phyloP scores from a whole-genome alignment of 164 flowering plant genomes.

The Kingdonia uniflora region DNA sequence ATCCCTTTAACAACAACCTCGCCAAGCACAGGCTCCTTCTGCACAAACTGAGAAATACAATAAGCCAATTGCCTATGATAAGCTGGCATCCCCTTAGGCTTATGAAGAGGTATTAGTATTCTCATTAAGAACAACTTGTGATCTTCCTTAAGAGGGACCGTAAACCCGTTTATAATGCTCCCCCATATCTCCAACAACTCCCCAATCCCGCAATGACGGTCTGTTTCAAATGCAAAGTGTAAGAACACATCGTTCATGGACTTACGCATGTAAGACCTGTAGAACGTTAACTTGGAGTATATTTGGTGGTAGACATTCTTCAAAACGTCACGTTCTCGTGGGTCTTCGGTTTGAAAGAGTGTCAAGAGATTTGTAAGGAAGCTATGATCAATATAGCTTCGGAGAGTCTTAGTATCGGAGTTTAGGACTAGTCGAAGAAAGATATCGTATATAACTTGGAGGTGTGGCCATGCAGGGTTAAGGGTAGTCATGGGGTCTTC shows the following conservation, averaged over 20 bases:
- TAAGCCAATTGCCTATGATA: constrained; percentile 65
- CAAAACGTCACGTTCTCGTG: constrained; percentile 54
- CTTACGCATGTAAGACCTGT: constrained; percentile 63
- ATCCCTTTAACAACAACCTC: constrained; percentile 43
- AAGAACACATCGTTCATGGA: constrained; percentile 59
- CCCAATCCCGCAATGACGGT: constrained; percentile 48
- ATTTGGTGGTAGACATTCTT: constrained; percentile 62
- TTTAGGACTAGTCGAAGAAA: constrained; percentile 33
- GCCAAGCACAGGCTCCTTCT: constrained; percentile 62
- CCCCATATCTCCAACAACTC: constrained; percentile 80
- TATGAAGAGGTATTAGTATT: constrained; percentile 64
- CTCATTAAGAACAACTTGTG: constrained; percentile 62
- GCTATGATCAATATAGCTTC: constrained; percentile 25
- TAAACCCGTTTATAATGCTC: constrained; percentile 64
- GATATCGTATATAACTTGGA: constrained; percentile 55
- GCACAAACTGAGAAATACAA: constrained; percentile 67
- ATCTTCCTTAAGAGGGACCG: constrained; percentile 70
- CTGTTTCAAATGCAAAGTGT: constrained; percentile 36
- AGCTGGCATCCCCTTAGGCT: constrained; percentile 43
- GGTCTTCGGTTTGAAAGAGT: constrained; percentile 60
- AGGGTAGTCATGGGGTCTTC: constrained; percentile 26
- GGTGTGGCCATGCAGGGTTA: constrained; percentile 48
- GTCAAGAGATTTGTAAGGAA: constrained; percentile 46
- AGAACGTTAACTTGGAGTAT: constrained; percentile 44
- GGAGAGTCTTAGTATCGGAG: constrained; percentile 31